Conservation (phyloP, 31 red algal species). For the Endocladia muricata region DNA sequence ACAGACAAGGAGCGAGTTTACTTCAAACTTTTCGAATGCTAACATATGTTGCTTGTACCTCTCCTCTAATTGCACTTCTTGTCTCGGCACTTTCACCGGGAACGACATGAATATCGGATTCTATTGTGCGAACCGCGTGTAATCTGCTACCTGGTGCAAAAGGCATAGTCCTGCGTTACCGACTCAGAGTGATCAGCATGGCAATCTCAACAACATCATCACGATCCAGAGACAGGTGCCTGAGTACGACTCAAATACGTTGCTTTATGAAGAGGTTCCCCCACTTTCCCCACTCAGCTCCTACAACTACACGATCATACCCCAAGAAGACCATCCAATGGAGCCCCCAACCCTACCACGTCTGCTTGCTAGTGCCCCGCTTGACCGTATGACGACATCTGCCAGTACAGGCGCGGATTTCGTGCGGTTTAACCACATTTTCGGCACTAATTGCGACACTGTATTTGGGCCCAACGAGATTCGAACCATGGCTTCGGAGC, state of each 20-base stretch:
- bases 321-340: constrained; percentile 55
- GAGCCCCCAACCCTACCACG: constrained; percentile 56
- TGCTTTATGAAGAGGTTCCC: constrained; percentile 7
- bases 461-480: constrained; percentile 34
- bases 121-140: too few relatives aligned
- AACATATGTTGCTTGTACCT: too few relatives aligned
- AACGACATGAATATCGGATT: background rate
- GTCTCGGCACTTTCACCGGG: too few relatives aligned
- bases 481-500: constrained; percentile 40
- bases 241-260: constrained; percentile 63
- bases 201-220: constrained; percentile 85
- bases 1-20: too few relatives aligned
- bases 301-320: constrained; percentile 48
- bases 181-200: constrained; percentile 69
- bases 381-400: constrained; percentile 17
- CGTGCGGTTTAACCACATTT: constrained; percentile 60
- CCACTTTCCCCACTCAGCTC: constrained; percentile 51
- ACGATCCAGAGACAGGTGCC: constrained; percentile 36
- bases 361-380: constrained; percentile 35
- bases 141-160: background rate
- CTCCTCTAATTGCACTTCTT: too few relatives aligned
- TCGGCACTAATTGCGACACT: constrained; percentile 16
- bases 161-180: constrained; percentile 63
- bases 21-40: too few relatives aligned
- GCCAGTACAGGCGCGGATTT: constrained; percentile 31